These are phyloP conservation scores for Monosporozyma siamensis DNA, from an alignment of 805 yeast genomes.

Conservation along the genomic window DNA sequence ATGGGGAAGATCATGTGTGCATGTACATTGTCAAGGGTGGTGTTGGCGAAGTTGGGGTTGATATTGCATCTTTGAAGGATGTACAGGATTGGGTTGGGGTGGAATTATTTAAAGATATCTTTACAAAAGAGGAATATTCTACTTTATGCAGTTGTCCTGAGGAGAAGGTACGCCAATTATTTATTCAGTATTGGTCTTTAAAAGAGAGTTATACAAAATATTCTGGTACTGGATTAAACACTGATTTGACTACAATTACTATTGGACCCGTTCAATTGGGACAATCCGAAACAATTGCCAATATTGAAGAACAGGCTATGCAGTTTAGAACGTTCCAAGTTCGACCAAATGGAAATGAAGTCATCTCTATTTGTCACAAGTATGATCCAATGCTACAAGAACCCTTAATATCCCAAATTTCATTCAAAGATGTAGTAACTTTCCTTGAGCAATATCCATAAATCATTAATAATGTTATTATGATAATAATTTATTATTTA, in stretches of 20 bases:
- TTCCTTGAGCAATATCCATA: background rate
- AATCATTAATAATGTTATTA: background rate
- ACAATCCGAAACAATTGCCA: background rate
- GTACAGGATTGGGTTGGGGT: constrained; percentile 17
- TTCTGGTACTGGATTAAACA: constrained; percentile 50
- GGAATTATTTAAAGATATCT: constrained; percentile 35
- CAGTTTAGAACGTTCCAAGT: constrained; percentile 22
- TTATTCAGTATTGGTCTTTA: constrained; percentile 66
- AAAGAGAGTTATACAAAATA: constrained; percentile 70
- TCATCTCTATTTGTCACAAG: constrained; percentile 13
- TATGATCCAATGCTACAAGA: background rate
- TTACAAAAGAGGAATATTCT: constrained; percentile 31
- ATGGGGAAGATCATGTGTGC: constrained; percentile 43
- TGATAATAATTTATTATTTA: background rate
- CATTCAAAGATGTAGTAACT: background rate
- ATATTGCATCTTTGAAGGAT: constrained; percentile 34
- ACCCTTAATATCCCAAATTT: constrained; percentile 1
- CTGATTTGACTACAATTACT: constrained; percentile 26
- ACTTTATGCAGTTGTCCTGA: constrained; percentile 16
- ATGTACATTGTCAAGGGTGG: constrained; percentile 32
- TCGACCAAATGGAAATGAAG: constrained; percentile 5
- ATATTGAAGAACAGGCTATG: constrained; percentile 8
- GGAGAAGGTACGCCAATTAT: constrained; percentile 19
- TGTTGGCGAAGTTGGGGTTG: constrained; percentile 36
- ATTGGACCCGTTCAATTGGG: constrained; percentile 11